Percentiles rank a stretch among this genome's conserved stretches.
These are phyloP conservation scores for Bretziella fagacearum DNA, from an alignment of 2,329 filamentous ascomycete species.

Conservation along the genomic window DNA sequence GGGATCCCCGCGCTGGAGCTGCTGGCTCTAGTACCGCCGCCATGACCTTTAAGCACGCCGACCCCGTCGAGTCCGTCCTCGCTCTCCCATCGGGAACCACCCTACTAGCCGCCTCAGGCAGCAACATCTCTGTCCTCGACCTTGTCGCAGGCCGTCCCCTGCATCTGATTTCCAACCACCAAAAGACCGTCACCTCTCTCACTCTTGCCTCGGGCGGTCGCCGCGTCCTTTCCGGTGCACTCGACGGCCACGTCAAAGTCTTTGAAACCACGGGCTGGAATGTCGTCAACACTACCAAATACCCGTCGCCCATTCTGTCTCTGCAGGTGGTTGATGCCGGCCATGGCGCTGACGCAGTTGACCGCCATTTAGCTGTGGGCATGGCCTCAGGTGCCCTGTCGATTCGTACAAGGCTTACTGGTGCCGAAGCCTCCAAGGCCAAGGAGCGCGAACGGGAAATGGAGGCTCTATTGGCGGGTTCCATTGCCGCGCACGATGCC, in stretches of 20 bases:
- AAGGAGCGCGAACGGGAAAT: conserved; percentile 69
- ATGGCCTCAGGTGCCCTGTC: conserved; percentile 90
- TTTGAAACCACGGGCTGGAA: conserved; percentile 94
- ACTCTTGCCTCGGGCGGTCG: conserved; percentile 64
- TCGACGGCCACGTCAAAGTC: conserved; percentile 94
- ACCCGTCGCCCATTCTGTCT: conserved; percentile 76
- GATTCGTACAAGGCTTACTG: conserved; percentile 73
- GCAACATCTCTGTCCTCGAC: conserved; percentile 78
- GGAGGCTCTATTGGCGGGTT: conserved; percentile 62
- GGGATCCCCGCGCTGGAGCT: conserved; percentile 63
- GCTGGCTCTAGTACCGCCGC: conserved; percentile 39
- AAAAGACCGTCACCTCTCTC: conserved; percentile 89
- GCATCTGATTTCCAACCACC: conserved; percentile 78
- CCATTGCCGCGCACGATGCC: conserved; percentile 60
- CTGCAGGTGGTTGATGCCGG: conserved; percentile 49
- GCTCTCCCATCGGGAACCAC: conserved; percentile 76
- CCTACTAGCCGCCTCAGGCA: conserved; percentile 68
- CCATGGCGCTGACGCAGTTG: conserved; percentile 37
- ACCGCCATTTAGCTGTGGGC: conserved; percentile 86
- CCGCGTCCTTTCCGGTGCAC: conserved; percentile 67
- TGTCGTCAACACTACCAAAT: conserved; percentile 87
- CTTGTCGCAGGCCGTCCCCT: conserved; percentile 79
- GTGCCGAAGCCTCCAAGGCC: conserved; percentile 60
- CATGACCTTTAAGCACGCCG: conserved; percentile 91
- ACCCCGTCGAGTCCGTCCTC: conserved; percentile 74